Base-by-base conservation (phyloP, 306 rosid species). In the Glycyrrhiza uralensis region DNA sequence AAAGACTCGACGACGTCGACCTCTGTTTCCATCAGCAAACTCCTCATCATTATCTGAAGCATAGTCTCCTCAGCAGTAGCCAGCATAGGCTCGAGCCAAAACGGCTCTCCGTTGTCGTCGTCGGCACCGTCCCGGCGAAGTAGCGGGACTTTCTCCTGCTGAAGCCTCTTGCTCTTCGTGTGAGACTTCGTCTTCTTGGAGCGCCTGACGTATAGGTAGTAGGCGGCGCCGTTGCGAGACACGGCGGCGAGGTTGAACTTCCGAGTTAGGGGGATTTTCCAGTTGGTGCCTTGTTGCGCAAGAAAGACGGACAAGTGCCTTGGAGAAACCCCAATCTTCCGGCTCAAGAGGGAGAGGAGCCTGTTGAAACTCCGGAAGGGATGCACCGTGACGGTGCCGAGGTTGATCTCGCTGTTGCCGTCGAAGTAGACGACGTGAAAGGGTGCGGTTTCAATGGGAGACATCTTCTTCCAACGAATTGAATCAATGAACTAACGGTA, bases 271-370 rank as follows among this genome's bases (percentile, higher is more conserved):
- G 87, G 97, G 15, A 83, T 78, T 60, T 79, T 71, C 56, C 79
- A 75, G 65, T 69, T 74, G n/a, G 63, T 56, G 3, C 62, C 72
- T 8, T 55, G 2, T 15, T 82, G 61, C 51, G 84, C 75, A 42
- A 92, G 52, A 29, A 72, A 87, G 19, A 80, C 82, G 4, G 87
- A 72, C 77, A 87, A 86, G 22, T 81, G 85, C 59, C 83, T 78
- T 5, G 87, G 74, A 1, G 90, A 71, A 78, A 89, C 77, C 70
- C 91, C 89, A 71, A 89, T 82, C 87, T 45, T 77, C 51, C 69
- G 66, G 77, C 89, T 81, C 42, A 87, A 46, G 18, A 64, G 7
- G n/a, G 72, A 30, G 17, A 77, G 79, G 14, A 89, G 78, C 6
- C 22, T 65, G 74, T 83, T 80, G 83, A 85, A 86, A n/a, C 71